phyloP scores from a whole-genome alignment of 129 eudicot genomes.

The Calendula officinalis region DNA sequence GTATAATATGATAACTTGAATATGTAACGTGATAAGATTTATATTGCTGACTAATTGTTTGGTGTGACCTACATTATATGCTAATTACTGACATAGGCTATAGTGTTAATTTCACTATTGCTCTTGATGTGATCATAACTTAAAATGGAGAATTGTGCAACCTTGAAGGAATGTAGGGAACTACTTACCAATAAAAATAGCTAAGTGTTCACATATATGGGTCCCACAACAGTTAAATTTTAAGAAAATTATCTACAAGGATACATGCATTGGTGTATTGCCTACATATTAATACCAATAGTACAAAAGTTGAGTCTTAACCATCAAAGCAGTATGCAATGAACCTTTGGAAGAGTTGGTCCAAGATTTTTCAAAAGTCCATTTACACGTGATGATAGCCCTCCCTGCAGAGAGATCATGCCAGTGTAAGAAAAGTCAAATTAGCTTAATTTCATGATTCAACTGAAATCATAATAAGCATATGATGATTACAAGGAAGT shows the following conservation, averaged over 20 bases:
- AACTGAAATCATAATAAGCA: neutral
- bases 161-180: neutral
- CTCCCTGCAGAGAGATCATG: conserved; percentile 48
- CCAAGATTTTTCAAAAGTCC: conserved; percentile 47
- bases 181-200: neutral
- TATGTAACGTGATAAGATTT: neutral
- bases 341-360: conserved; percentile 84
- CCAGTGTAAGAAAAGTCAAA: neutral
- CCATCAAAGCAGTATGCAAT: conserved; percentile 63
- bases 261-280: conserved; percentile 23
- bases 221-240: conserved; percentile 14
- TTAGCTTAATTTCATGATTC: neutral
- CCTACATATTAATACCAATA: conserved; percentile 40
- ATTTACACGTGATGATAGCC: conserved; percentile 53
- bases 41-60: neutral
- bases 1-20: conserved; percentile 6
- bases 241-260: conserved; percentile 20
- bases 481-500: conserved; percentile 5
- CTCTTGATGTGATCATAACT: too few relatives aligned
- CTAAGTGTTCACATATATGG: conserved; percentile 12
- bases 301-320: conserved; percentile 61
- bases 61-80: neutral
- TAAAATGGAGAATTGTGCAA: neutral
- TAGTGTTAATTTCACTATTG: neutral
- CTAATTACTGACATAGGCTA: neutral